A percentile compares a stretch with the other conserved stretches of the same genome.
phyloP scores from a whole-genome alignment of 192 early-diverging fungal species.

The Coemansia sp. region DNA sequence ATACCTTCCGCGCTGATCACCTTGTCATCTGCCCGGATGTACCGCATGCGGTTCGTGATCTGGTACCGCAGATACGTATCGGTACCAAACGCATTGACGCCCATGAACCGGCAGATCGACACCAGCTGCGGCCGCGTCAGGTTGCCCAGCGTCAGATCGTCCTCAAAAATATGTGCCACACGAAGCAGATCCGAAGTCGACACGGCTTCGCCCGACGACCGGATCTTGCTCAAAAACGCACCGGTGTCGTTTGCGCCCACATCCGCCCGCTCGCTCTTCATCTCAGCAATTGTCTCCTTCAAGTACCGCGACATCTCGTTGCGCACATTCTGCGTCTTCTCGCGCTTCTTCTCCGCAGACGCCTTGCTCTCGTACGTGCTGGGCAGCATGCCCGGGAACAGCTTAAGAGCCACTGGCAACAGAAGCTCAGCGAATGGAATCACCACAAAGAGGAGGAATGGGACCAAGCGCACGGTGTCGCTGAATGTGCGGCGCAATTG shows the following conservation, averaged over 20 bases:
- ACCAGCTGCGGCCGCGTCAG: constrained; percentile 92
- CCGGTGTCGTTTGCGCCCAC: constrained; percentile 27
- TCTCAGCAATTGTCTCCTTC: constrained; percentile 92
- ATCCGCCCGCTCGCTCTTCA: constrained; percentile 49
- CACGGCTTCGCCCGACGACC: constrained; percentile 76
- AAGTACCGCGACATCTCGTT: constrained; percentile 94
- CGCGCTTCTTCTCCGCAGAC: constrained; percentile 86
- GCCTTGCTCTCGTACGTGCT: constrained; percentile 90
- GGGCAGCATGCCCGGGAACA: constrained; percentile 97
- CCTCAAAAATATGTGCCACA: constrained; percentile 86
- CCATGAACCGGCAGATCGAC: constrained; percentile 94
- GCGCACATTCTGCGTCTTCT: constrained; percentile 86
- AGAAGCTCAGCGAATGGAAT: constrained; percentile 96
- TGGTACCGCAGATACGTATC: constrained; percentile 92
- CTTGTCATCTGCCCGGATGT: constrained; percentile 86
- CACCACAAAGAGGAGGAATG: constrained; percentile 86
- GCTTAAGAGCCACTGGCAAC: constrained; percentile 81
- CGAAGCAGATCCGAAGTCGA: constrained; percentile 78
- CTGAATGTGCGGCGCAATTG: constrained; percentile 85
- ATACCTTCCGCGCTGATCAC: constrained; percentile 84
- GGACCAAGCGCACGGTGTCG: constrained; percentile 84
- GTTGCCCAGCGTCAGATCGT: constrained; percentile 90
- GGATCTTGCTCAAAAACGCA: constrained; percentile 58
- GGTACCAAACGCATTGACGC: constrained; percentile 95
- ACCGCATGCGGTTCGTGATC: constrained; percentile 81